Evolutionary conservation across 2,329 filamentous ascomycete genomes (phyloP).

Genomic region (Nigrospora osmanthi): DNA sequence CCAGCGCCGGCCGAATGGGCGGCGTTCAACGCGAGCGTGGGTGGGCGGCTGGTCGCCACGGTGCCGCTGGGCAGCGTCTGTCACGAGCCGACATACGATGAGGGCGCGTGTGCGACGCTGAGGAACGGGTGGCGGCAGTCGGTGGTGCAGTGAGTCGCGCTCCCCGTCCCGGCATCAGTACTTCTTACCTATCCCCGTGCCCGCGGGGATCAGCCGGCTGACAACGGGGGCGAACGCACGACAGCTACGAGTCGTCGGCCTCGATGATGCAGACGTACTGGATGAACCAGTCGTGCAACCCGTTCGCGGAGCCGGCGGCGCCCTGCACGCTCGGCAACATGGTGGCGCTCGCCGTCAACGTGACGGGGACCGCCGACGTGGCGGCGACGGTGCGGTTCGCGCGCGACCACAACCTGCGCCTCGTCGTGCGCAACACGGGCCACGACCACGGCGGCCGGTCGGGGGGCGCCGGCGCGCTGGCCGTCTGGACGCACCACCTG

Average conservation of each 20-base stretch:
- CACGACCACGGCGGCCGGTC: constrained; percentile 39
- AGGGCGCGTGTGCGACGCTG: constrained; percentile 8
- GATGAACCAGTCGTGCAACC: constrained; percentile 6
- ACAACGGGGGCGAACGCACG: not conserved
- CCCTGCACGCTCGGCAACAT: constrained; percentile 5
- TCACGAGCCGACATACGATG: constrained; percentile 28
- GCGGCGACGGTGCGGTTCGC: constrained; percentile 10
- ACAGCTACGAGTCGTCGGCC: constrained; percentile 4
- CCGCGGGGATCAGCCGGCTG: too few species aligned
- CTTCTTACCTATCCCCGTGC: too few species aligned
- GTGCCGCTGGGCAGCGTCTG: constrained; percentile 36
- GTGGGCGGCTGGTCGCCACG: constrained; percentile 35
- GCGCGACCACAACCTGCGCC: constrained; percentile 29
- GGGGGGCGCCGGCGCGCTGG: constrained; percentile 35
- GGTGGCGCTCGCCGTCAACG: constrained; percentile 3
- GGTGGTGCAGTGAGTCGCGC: too few species aligned
- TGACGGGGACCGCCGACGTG: constrained; percentile 1
- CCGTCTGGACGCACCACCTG: constrained; percentile 42
- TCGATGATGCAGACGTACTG: constrained; percentile 5
- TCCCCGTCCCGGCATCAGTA: too few species aligned
- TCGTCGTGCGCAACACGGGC: constrained; percentile 39
- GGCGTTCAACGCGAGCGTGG: constrained; percentile 33
- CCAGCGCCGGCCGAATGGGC: constrained; percentile 3
- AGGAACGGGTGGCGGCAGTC: too few species aligned
- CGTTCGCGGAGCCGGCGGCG: not conserved